These are phyloP conservation scores for Phytophthora niederhauseri DNA, from an alignment of 352 stramenopile genomes.

Conservation along the genomic window DNA sequence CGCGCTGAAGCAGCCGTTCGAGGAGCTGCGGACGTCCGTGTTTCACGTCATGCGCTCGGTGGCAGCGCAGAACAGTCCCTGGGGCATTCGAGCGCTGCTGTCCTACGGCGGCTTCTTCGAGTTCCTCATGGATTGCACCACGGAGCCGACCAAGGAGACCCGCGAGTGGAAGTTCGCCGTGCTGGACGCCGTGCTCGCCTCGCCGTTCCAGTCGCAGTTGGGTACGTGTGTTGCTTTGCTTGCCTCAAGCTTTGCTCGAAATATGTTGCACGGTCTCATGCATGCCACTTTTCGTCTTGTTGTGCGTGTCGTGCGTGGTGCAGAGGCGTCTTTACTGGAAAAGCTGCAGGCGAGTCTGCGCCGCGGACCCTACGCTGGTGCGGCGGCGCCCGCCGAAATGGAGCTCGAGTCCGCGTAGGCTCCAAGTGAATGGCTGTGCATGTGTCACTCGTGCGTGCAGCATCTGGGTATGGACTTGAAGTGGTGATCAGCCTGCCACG, in stretches of 20 bases:
- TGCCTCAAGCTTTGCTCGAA: slow-evolving; percentile 8
- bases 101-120: slow-evolving; percentile 88
- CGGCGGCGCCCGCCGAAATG: slow-evolving; percentile 47
- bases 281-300: slow-evolving; percentile 26
- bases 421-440: not conserved
- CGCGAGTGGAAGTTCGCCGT: slow-evolving; percentile 91
- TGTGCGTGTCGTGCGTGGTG: slow-evolving; percentile 23
- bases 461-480: not conserved
- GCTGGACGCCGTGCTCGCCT: slow-evolving; percentile 75
- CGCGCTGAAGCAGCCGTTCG: slow-evolving; percentile 82
- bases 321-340: slow-evolving; percentile 56
- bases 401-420: slow-evolving; percentile 68
- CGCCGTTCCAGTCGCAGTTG: slow-evolving; percentile 63
- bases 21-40: slow-evolving; percentile 77
- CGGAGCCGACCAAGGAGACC: slow-evolving; percentile 83
- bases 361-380: slow-evolving; percentile 69
- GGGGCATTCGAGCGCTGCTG: slow-evolving; percentile 65
- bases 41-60: slow-evolving; percentile 81
- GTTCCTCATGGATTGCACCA: slow-evolving; percentile 82
- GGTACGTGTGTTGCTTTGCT: slow-evolving; percentile 37
- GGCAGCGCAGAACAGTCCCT: slow-evolving; percentile 81
- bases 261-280: slow-evolving; percentile 22
- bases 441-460: not conserved
- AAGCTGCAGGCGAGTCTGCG: slow-evolving; percentile 64
- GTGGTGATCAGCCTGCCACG: slow-evolving; percentile 1